Evolutionary conservation across 1,139 yeast species (phyloP).

Genomic region (Pneumocystis sp.): DNA sequence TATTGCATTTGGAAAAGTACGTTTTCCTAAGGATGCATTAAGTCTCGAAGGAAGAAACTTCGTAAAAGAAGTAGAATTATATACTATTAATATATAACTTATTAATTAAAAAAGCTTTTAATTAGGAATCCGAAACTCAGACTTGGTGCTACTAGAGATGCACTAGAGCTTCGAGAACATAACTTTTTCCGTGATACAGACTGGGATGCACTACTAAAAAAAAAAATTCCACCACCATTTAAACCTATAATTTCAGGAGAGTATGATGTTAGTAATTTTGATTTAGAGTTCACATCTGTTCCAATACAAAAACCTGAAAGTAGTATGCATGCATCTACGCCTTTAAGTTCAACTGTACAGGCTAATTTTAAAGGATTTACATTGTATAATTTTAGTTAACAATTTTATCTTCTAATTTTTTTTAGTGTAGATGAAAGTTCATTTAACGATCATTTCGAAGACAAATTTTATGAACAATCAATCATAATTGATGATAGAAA

Average conservation of each 20-base stretch:
- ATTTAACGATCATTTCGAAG: constrained; percentile 63
- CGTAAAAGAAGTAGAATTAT: constrained; percentile 49
- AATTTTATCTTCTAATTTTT: not conserved
- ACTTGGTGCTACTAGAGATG: constrained; percentile 80
- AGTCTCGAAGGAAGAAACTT: constrained; percentile 86
- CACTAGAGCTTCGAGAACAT: constrained; percentile 79
- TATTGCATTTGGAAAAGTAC: constrained; percentile 92
- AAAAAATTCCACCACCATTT: constrained; percentile 93
- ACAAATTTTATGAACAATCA: constrained; percentile 9
- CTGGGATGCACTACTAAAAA: constrained; percentile 64
- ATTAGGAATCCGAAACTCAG: constrained; percentile 93
- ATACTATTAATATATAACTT: not conserved
- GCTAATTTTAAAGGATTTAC: constrained; percentile 71
- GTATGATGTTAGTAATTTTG: constrained; percentile 89
- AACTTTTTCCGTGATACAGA: constrained; percentile 81
- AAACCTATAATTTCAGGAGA: constrained; percentile 85
- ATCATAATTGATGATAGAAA: not conserved
- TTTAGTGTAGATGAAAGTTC: constrained; percentile 69
- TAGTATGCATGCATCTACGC: constrained; percentile 53
- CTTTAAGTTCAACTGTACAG: constrained; percentile 85
- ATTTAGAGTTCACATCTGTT: constrained; percentile 90
- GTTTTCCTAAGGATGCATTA: constrained; percentile 88
- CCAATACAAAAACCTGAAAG: constrained; percentile 52
- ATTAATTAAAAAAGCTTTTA: constrained; percentile 29
- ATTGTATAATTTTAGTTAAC: constrained; percentile 34